Evolutionary conservation across 208 protist genomes (phyloP), one percentile per base, ranked within the genome.

Genomic region (Wallacemonas sp.): DNA sequence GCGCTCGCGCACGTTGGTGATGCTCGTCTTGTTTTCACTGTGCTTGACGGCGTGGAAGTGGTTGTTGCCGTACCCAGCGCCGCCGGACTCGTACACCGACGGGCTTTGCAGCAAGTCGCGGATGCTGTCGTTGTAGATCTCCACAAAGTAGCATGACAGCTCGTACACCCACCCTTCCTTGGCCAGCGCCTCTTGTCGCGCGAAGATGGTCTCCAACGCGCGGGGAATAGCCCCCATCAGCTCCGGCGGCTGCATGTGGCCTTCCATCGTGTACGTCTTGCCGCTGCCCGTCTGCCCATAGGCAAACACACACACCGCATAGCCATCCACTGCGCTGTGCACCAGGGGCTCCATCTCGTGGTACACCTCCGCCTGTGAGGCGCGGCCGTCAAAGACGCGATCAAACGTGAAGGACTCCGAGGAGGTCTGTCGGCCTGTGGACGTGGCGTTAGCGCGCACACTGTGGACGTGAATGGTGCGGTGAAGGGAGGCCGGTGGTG

Each of bases 51-150:
- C 73, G 71, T 93, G 86, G 64, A 91, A 89, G 61, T 73, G 67
- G 15, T 57, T 46, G 13, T 78, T 57, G 42, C 57, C 21, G 37
- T 57, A 59, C 21, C 73, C 72, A 0, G 53, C 62, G n/a, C 63
- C 68, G 33, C 73, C 73, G 30, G 73, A 48, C 52, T 92, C 83
- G 58, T 96, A 94, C 46, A 81, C 21, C 6, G 80, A 73, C 1
- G 80, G 76, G 34, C 71, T 79, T 67, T 93, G 84, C 19, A 91
- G 75, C n/a, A 97, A 57, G 53, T 97, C 91, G 0, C 85, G 79
- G 34, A 96, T 87, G 17, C 79, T 77, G 61, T 97, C 93, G 68
- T 96, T 97, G 82, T 97, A 96, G 61, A 97, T 95, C 66, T 97
- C 91, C 4, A 97, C 70, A 59, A 93, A 93, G 52, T 75, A 84